Conservation (phyloP, 2,329 filamentous ascomycete species). For the Colletotrichum higginsianum region DNA sequence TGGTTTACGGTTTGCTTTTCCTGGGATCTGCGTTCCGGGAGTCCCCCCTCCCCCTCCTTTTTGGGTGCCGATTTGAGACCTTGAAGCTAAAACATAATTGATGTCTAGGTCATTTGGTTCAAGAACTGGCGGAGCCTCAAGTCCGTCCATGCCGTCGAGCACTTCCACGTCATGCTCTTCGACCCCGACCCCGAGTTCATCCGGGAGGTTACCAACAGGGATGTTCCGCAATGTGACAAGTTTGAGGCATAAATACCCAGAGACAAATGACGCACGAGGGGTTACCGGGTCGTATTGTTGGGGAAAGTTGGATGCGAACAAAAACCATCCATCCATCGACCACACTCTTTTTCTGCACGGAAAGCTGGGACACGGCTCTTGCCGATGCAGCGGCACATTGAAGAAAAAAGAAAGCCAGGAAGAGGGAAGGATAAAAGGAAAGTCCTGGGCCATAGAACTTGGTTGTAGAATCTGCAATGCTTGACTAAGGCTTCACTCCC, state of each 20-base stretch:
- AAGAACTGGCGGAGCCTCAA: conserved; percentile 91
- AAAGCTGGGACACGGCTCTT: not conserved
- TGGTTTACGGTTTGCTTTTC: not conserved
- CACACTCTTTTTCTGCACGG: not conserved
- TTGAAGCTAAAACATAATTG: conserved; percentile 1
- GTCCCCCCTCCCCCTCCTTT: not conserved
- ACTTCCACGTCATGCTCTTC: conserved; percentile 95
- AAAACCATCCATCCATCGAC: not conserved
- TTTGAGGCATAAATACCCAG: conserved; percentile 32
- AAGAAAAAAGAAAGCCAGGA: not conserved
- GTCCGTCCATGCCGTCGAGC: conserved; percentile 88
- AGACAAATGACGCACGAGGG: not conserved
- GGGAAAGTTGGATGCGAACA: not conserved
- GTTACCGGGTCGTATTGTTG: not conserved
- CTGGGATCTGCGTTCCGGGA: not conserved
- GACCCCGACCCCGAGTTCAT: conserved; percentile 81
- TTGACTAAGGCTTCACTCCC: conserved; percentile 1
- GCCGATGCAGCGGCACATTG: not conserved
- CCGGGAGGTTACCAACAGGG: conserved; percentile 78
- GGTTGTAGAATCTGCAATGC: not conserved
- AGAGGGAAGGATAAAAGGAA: too few relatives aligned
- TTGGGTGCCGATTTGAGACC: not conserved
- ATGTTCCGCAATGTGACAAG: conserved; percentile 75
- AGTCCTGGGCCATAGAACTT: not conserved
- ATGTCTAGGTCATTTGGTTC: conserved; percentile 75